Conservation (phyloP, 2,329 filamentous ascomycete genomes). For the Scedosporium dehoogii region DNA sequence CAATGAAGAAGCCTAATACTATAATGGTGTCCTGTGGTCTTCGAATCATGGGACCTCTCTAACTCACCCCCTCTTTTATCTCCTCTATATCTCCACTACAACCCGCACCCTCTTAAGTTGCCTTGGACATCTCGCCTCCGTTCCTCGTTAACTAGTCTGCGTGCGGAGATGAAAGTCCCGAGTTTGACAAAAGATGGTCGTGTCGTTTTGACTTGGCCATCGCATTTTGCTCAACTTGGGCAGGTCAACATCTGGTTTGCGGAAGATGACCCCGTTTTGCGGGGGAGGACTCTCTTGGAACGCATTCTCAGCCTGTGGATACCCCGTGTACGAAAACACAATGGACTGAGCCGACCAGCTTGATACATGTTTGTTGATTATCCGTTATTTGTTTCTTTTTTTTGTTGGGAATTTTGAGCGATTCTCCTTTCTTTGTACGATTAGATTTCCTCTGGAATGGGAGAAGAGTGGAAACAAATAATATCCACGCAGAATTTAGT, state of each 20-base stretch:
- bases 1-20: not conserved
- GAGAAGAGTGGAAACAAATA: too few relatives aligned
- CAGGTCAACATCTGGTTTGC: slow-evolving; percentile 1
- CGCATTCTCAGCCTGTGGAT: not conserved
- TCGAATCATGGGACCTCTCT: too few relatives aligned
- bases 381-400: not conserved
- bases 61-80: slow-evolving; percentile 5
- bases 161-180: slow-evolving; percentile 67
- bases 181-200: slow-evolving; percentile 26
- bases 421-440: not conserved
- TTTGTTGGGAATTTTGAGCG: not conserved
- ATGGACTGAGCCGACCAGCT: slow-evolving; percentile 1
- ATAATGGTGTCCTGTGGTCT: not conserved
- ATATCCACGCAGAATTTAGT: too few relatives aligned
- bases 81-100: slow-evolving; percentile 1
- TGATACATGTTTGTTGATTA: slow-evolving; percentile 5
- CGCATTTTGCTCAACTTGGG: slow-evolving; percentile 4
- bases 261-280: not conserved
- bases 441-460: not conserved
- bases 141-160: slow-evolving; percentile 94
- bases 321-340: not conserved
- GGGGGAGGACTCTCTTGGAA: not conserved
- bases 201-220: slow-evolving; percentile 39
- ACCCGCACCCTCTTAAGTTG: slow-evolving; percentile 95
- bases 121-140: slow-evolving; percentile 61